Base-by-base conservation (phyloP, 176 grass and related monocot genomes). In the Zoysia japonica region DNA sequence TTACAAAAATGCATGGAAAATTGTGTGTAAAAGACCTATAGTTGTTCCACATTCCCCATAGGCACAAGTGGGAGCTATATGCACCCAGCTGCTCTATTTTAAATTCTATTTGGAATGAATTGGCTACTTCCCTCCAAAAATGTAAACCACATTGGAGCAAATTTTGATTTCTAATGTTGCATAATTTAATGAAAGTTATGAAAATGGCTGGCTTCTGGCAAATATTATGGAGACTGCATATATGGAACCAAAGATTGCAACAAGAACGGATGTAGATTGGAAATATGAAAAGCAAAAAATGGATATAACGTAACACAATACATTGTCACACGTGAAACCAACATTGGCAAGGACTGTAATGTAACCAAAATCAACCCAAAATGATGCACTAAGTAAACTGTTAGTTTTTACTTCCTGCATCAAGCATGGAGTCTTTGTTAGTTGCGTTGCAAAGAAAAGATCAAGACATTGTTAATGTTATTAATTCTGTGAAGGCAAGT, bases 261-360 rank as follows among this genome's bases (percentile, higher is more conserved):
- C 19, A 66, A 41, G 56, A 74, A 54, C 2, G 63, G 68, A 68
- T 59, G 46, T 8, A 80, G 28, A 28, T 28, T 28, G 28, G n/a
- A 81, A 65, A 75, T 62, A 19, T 41, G 9, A 14, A 83, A 51
- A 61, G 10, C 15, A 28, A n/a, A n/a, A n/a, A 74, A 41, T 53
- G 75, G 77, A 80, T 40, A 61, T 44, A 76, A 75, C 53, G 46
- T 11, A 15, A 62, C 45, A 39, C 47, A 73, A 87, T 92, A 93
- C 88, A 86, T 93, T 78, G 88, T 51, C 2, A 86, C 85, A 60
- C 89, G 17, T 83, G 9, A 53, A 72, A 78, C 14, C 46, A 44
- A 77, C 2, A 10, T 5, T 15, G 46, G 59, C 15, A 67, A 37
- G 1, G 56, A 28, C 28, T 28, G 47, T 15, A 77, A 57, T n/a